phyloP scores from a whole-genome alignment of 2,329 filamentous ascomycete genomes.

The Arthrobotrys entomopaga region DNA sequence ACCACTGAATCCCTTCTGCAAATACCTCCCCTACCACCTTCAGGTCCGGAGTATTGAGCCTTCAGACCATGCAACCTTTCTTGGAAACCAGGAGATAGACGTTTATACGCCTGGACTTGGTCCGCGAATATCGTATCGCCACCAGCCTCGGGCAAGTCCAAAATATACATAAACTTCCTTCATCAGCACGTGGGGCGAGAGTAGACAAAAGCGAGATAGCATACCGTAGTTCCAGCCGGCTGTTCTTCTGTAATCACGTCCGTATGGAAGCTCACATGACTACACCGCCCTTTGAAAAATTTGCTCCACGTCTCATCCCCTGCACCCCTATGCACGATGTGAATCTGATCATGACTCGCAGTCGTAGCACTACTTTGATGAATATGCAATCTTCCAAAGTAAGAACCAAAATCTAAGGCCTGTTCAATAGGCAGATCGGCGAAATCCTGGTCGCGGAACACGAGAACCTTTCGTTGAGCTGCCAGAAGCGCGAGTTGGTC shows the following conservation, averaged over 20 bases:
- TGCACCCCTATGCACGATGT: constrained; percentile 81
- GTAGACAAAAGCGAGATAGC: no score
- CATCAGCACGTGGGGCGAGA: background rate
- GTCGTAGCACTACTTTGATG: constrained; percentile 72
- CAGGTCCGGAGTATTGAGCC: constrained; percentile 81
- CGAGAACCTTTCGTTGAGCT: constrained; percentile 80
- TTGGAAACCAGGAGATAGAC: constrained; percentile 81
- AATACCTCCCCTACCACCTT: constrained; percentile 74
- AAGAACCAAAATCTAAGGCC: constrained; percentile 75
- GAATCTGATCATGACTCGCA: constrained; percentile 76
- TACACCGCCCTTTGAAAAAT: constrained; percentile 77
- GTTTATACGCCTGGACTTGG: constrained; percentile 80
- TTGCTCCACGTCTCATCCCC: constrained; percentile 71
- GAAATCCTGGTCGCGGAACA: constrained; percentile 80
- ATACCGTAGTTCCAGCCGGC: constrained; percentile 80
- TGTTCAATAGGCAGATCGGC: constrained; percentile 75
- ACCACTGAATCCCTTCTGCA: constrained; percentile 79
- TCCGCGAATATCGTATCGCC: constrained; percentile 88
- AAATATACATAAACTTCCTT: constrained; percentile 76
- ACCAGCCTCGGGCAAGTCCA: constrained; percentile 71
- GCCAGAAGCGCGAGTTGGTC: constrained; percentile 80
- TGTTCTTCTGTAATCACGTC: constrained; percentile 89
- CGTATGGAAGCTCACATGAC: constrained; percentile 86
- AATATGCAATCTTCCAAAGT: constrained; percentile 84
- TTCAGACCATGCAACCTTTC: constrained; percentile 81